Base-by-base conservation (phyloP, 108 stramenopile genomes). In the Cyclotella sp. region DNA sequence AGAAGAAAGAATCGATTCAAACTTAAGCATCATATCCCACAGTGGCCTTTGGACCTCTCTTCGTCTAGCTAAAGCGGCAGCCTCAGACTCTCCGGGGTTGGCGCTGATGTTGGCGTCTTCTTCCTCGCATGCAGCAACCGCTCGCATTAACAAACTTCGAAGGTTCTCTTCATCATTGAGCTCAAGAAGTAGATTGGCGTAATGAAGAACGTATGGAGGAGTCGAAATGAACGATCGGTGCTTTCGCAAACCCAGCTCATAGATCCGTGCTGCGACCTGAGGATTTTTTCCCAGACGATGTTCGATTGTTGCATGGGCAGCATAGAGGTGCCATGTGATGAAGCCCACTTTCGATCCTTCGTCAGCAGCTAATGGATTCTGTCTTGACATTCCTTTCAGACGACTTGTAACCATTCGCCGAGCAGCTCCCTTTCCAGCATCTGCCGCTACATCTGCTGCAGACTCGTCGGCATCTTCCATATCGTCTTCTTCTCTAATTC, bases 11-110 rank as follows among this genome's bases (percentile, higher is more conserved):
- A 90, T 74, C 16, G 86, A 82, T 83, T 94, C 95, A 72, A 93
- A 94, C 67, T 88, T 88, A 26, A 96, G 82, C 67, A 90, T 88
- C 93, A 94, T 94, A 60, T 94, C 90, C 93, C 93, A 94, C 12
- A 96, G 68, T 15, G 90, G 62, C 61, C 90, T 73, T 73, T 87
- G 82, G 55, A 78, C 51, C 54, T 77, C 79, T 60, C 80, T 75
- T 30, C 75, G 72, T 69, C 73, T 57, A 14, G 80, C 54, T 28
- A 70, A 22, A 30, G 54, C 68, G 10, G 58, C 68, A 45, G 65
- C 71, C 30, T 85, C 73, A 21, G 69, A 44, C 63, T 63, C 71
- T 68, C 70, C 79, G 28, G 47, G 39, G 3, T 52, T 62, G 10
- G 14, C 39, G 34, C n/a, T 27, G 18, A 29, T 39, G 21, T 53